Percentiles rank a stretch among this genome's conserved stretches.
These are phyloP conservation scores for Coprinopsis cinerea DNA, from an alignment of 768 basidiomycete species.

Conservation along the genomic window DNA sequence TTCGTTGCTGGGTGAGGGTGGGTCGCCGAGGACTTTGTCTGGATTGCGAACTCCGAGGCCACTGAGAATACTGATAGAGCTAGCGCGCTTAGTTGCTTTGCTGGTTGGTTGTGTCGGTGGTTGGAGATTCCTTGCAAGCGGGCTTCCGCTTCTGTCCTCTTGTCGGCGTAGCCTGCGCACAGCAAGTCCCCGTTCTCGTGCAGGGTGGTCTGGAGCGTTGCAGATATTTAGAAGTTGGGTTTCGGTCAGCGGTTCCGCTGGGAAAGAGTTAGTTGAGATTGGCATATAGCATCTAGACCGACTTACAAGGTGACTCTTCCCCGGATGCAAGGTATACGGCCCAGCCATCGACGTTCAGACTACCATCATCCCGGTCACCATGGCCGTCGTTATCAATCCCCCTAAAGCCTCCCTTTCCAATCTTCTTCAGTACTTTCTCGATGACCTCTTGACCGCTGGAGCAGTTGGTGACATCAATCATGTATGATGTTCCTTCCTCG, in stretches of 20 bases:
- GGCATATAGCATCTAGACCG: constrained; percentile 7
- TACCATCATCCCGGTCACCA: constrained; percentile 56
- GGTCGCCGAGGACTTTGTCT: constrained; percentile 53
- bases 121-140: constrained; percentile 25
- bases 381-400: constrained; percentile 37
- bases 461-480: constrained; percentile 79
- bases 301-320: constrained; percentile 50
- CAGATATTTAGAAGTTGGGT: constrained; percentile 79
- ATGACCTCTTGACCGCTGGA: constrained; percentile 80
- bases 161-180: constrained; percentile 51
- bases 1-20: constrained; percentile 43
- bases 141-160: constrained; percentile 35
- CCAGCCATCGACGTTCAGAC: constrained; percentile 85
- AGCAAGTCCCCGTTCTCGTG: constrained; percentile 72
- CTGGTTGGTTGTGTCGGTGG: constrained; percentile 18
- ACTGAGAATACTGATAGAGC: constrained; percentile 90
- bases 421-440: constrained; percentile 85
- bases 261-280: constrained; percentile 5
- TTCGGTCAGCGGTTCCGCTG: constrained; percentile 76
- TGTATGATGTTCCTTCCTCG: constrained; percentile 72
- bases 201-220: constrained; percentile 71
- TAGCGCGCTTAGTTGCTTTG: constrained; percentile 82
- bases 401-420: constrained; percentile 57
- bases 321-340: constrained; percentile 65
- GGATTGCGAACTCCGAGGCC: constrained; percentile 86